Evolutionary conservation across 2,329 filamentous ascomycete genomes (phyloP).

Genomic region (Kalmusia sp.): DNA sequence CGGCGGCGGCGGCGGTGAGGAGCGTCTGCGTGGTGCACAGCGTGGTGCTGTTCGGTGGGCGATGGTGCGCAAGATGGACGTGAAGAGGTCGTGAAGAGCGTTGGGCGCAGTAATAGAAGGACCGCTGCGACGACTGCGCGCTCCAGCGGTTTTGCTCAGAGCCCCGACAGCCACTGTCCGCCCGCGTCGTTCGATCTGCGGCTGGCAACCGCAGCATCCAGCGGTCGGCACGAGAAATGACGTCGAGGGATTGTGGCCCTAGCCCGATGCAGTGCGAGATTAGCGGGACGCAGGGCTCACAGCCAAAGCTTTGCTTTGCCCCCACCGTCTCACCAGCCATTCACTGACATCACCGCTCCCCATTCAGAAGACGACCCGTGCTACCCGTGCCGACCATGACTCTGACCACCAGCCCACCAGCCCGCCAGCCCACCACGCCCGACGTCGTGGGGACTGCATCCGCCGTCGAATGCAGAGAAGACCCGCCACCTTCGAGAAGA

Average conservation of each 20-base stretch:
- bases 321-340: constrained; percentile 13
- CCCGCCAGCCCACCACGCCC: not conserved
- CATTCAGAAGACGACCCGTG: constrained; percentile 3
- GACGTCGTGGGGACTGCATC: too few species aligned
- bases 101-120: not conserved
- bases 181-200: not conserved
- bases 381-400: constrained; percentile 10
- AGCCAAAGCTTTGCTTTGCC: not conserved
- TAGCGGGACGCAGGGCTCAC: constrained; percentile 5
- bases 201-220: not conserved
- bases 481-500: constrained; percentile 7
- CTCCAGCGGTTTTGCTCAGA: not conserved
- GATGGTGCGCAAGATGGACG: not conserved
- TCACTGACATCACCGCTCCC: constrained; percentile 11
- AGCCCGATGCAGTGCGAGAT: constrained; percentile 3
- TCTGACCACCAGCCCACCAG: not conserved
- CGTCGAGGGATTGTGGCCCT: constrained; percentile 6
- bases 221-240: not conserved
- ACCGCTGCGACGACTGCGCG: not conserved
- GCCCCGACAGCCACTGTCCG: not conserved
- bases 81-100: not conserved
- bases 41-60: not conserved
- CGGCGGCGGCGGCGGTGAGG: constrained; percentile 1
- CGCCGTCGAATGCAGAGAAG: not conserved
- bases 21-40: not conserved